Conservation (phyloP, 441 rosid genomes). For the Raphanus hybrid region DNA sequence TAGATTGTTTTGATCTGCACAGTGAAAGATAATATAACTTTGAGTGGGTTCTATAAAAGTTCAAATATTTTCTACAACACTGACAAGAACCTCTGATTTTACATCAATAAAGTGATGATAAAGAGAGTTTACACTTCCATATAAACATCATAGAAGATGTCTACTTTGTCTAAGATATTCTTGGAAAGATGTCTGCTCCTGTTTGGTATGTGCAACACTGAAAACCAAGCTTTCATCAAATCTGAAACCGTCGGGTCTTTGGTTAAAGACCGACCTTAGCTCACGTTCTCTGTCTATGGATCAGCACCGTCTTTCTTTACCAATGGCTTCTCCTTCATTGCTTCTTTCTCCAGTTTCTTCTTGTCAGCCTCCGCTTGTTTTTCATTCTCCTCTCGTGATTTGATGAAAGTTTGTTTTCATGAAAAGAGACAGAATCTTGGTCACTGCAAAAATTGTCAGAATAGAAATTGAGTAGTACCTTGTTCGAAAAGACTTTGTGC, state of each 20-base stretch:
- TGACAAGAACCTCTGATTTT: constrained; percentile 26
- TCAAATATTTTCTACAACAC: constrained; percentile 13
- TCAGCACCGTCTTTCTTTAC: no score
- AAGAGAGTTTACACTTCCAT: constrained; percentile 25
- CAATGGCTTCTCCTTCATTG: no score
- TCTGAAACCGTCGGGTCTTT: no score
- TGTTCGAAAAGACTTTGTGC: background rate
- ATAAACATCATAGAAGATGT: constrained; percentile 19
- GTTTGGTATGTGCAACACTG: constrained; percentile 38
- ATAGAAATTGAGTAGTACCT: constrained; percentile 42
- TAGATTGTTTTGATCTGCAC: no score
- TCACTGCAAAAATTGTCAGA: constrained; percentile 59
- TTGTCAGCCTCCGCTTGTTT: constrained; percentile 83
- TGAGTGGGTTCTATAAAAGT: constrained; percentile 12
- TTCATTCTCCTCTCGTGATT: constrained; percentile 84
- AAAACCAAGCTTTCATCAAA: constrained; percentile 8
- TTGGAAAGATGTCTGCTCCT: constrained; percentile 25
- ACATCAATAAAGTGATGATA: constrained; percentile 32
- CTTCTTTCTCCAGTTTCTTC: constrained; percentile 48
- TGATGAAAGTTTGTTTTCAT: constrained; percentile 73
- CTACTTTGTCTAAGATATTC: constrained; percentile 35
- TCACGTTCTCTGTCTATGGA: no score
- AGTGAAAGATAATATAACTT: no score
- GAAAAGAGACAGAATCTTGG: constrained; percentile 76
- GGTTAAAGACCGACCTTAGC: no score